phyloP scores from a whole-genome alignment of 2,329 filamentous ascomycete genomes.

The Nakataea oryzae region DNA sequence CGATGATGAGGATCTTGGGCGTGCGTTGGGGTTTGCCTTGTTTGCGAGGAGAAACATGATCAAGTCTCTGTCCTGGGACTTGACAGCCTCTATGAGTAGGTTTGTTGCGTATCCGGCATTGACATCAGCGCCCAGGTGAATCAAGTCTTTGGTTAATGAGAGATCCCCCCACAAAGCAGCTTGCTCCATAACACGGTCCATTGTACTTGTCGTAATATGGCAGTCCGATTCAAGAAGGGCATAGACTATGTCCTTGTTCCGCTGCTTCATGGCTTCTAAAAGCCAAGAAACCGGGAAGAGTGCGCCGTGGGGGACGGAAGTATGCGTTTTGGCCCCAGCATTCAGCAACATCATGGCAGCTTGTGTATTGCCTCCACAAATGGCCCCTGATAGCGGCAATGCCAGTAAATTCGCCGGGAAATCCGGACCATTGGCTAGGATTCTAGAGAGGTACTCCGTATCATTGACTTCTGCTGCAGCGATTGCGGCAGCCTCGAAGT shows the following conservation, averaged over 20 bases:
- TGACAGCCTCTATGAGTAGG: background rate
- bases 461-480: background rate
- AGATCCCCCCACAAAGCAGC: background rate
- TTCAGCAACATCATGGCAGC: background rate
- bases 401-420: background rate
- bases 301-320: too few relatives aligned
- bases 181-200: background rate
- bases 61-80: background rate
- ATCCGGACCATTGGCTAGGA: background rate
- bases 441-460: background rate
- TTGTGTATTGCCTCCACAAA: background rate
- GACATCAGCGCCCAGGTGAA: background rate
- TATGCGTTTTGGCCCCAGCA: background rate
- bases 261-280: background rate
- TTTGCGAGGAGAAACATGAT: background rate
- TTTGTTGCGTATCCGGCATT: background rate
- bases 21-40: background rate
- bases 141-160: background rate
- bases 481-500: background rate
- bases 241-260: background rate
- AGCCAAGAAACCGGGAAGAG: too few relatives aligned
- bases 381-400: background rate
- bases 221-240: background rate
- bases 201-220: background rate
- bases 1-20: too few relatives aligned